Evolutionary conservation across 2,329 filamentous ascomycete genomes (phyloP).

Genomic region (Penicillium vulpinum): DNA sequence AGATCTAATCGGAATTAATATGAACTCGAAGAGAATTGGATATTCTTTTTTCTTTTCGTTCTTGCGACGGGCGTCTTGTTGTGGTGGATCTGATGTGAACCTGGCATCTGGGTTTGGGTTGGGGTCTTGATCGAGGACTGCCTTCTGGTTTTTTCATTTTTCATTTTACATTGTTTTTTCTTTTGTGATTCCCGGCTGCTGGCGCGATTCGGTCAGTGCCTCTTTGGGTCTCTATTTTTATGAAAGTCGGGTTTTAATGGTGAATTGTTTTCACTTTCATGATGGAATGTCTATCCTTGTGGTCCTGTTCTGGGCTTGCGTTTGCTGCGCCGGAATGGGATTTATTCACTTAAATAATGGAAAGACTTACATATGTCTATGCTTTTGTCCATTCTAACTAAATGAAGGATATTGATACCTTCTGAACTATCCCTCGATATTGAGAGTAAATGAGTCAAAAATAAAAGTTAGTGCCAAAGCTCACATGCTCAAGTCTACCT

Average conservation of each 20-base stretch:
- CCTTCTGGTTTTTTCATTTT: neutral
- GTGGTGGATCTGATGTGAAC: neutral
- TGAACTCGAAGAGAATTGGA: neutral
- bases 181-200: neutral
- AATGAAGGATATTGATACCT: too few relatives aligned
- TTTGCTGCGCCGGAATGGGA: neutral
- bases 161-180: neutral
- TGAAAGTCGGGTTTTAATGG: neutral
- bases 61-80: neutral
- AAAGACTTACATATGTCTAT: neutral
- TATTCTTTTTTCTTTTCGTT: neutral
- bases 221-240: conserved; percentile 1
- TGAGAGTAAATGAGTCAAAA: too few relatives aligned
- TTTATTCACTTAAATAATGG: neutral
- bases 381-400: neutral
- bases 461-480: neutral
- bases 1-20: conserved; percentile 5
- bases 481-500: neutral
- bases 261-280: neutral
- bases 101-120: neutral
- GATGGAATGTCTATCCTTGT: neutral
- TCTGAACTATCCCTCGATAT: too few relatives aligned
- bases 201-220: neutral
- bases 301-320: neutral
- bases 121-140: neutral